Evolutionary conservation across 2,329 filamentous ascomycete genomes (phyloP), one percentile per base, ranked within the genome.

Genomic region (Teratosphaeria epicoccoides): DNA sequence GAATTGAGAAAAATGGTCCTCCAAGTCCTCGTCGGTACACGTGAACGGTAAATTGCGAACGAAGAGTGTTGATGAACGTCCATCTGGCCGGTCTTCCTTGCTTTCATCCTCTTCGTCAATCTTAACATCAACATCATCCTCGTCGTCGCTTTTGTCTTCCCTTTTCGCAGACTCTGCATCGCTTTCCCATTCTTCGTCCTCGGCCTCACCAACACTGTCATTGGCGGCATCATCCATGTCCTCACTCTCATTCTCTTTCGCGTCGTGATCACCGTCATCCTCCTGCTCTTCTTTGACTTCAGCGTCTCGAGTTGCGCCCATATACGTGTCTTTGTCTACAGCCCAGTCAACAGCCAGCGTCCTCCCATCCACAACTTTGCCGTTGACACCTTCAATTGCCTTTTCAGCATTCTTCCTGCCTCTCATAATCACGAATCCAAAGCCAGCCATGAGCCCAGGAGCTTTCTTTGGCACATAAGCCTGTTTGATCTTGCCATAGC

Each of bases 261-360:
- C 62, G 23, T 67, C 65, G 4, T 68, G 61, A 6, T 59, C 58
- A 3, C 52, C 63, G 49, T 65, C 67, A 53, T 65, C 73, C n/a
- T 55, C 52, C 20, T 48, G 46, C 12, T 37, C 29, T 17, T 37
- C 17, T 22, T 48, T 24, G 5, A 48, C 20, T 17, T 17, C 46
- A 46, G 14, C 23, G 23, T 46, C 23, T 50, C 55, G 53, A 48
- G 51, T 47, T 28, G 53, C 11, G 11, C 43, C 46, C 37, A 57
- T 43, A 46, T 58, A 58, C 2, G 29, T 46, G 12, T 53, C 78
- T 72, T 94, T 95, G 55, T 96, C 88, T 3, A 97, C 89, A 26
- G 94, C 91, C 88, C 88, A 98, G 71, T 98, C 93, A 6, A 98
- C 93, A 24, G 91, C 93, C 55, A 98, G 70, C 7, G 84, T 85